A percentile compares a stretch with the other conserved stretches of the same genome.
Conservation (phyloP, 2,329 filamentous ascomycete species). For the Cryphonectria naterciae region DNA sequence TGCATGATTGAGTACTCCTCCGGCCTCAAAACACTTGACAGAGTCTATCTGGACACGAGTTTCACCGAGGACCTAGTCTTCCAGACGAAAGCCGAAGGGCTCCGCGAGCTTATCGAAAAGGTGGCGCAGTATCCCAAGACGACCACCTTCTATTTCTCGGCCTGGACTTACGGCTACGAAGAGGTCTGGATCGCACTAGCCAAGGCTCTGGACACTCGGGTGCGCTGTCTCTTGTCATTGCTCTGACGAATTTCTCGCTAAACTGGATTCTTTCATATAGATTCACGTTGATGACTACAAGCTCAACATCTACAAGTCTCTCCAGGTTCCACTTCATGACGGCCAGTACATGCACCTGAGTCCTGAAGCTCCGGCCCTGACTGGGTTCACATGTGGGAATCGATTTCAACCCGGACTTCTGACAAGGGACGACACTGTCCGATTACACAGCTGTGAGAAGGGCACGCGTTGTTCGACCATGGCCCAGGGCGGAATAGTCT, state of each 20-base stretch:
- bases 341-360: constrained; percentile 49
- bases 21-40: constrained; percentile 71
- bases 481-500: constrained; percentile 57
- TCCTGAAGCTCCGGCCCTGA: constrained; percentile 68
- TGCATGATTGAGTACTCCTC: constrained; percentile 73
- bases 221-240: constrained; percentile 37
- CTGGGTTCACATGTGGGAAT: constrained; percentile 78
- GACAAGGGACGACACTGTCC: constrained; percentile 63
- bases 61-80: constrained; percentile 58
- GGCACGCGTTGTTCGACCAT: constrained; percentile 63
- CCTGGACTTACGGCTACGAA: constrained; percentile 87
- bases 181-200: constrained; percentile 87
- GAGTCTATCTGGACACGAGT: constrained; percentile 88
- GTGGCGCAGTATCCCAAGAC: constrained; percentile 69
- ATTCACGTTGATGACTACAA: constrained; percentile 88
- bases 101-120: constrained; percentile 73
- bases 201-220: constrained; percentile 66
- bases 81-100: constrained; percentile 71
- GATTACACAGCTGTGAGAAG: constrained; percentile 86
- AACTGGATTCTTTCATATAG: constrained; percentile 37
- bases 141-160: constrained; percentile 81
- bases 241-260: not conserved
- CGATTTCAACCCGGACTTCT: constrained; percentile 70
- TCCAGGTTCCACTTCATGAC: constrained; percentile 52
- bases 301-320: constrained; percentile 69